phyloP scores from a whole-genome alignment of 805 yeast genomes.

The Saccharomycopsis fodiens region DNA sequence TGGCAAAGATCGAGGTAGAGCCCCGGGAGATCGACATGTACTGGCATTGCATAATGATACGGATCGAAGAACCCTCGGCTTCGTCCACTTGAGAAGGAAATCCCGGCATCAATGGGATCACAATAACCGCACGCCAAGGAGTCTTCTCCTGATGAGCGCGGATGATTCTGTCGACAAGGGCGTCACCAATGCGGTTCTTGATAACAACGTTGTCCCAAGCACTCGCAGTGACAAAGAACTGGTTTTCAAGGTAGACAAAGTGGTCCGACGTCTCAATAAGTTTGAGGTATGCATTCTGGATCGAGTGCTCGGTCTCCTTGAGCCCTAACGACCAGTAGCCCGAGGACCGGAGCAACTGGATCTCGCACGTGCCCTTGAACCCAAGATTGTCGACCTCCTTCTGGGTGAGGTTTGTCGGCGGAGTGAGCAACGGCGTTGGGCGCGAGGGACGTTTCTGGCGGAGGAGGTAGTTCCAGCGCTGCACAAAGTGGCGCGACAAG shows the following conservation, averaged over 20 bases:
- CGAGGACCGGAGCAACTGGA: constrained; percentile 82
- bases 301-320: constrained; percentile 76
- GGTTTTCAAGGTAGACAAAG: constrained; percentile 91
- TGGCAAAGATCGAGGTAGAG: constrained; percentile 75
- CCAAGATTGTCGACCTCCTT: constrained; percentile 59
- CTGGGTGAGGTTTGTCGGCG: constrained; percentile 80
- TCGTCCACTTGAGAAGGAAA: constrained; percentile 89
- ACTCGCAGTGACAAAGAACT: constrained; percentile 89
- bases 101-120: constrained; percentile 97
- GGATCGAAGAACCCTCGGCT: constrained; percentile 89
- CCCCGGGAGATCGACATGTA: constrained; percentile 91
- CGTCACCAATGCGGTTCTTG: constrained; percentile 89
- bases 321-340: constrained; percentile 92
- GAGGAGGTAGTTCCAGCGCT: constrained; percentile 91
- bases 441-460: constrained; percentile 94
- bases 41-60: constrained; percentile 95
- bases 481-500: constrained; percentile 87
- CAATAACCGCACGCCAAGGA: constrained; percentile 82
- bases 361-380: constrained; percentile 77
- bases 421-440: constrained; percentile 83
- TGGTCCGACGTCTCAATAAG: constrained; percentile 89
- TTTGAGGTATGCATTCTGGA: constrained; percentile 87
- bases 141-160: constrained; percentile 74
- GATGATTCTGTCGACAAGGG: constrained; percentile 91
- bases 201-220: constrained; percentile 76